A percentile compares a stretch with the other conserved stretches of the same genome.
Conservation (phyloP, 225 moss, liverwort and hornwort genomes). For the Lunularia cruciata region DNA sequence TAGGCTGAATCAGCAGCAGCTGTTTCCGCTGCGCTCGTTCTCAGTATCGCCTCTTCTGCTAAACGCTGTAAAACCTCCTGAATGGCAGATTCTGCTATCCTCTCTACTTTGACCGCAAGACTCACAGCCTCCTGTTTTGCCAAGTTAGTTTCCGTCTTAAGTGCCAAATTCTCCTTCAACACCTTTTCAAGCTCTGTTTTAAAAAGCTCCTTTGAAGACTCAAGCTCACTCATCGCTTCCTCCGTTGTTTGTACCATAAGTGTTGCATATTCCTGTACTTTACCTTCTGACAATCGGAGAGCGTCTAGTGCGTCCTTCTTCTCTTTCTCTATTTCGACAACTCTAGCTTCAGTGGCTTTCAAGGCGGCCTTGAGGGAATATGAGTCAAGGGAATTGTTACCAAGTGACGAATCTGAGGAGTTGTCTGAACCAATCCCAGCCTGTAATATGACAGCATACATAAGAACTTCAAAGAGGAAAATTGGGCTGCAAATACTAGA, state of each 20-base stretch:
- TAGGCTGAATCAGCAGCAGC: conserved; percentile 56
- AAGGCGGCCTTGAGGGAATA: conserved; percentile 60
- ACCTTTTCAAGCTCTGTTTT: conserved; percentile 41
- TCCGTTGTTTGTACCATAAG: conserved; percentile 34
- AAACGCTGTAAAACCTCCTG: conserved; percentile 40
- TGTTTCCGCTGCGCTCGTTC: conserved; percentile 51
- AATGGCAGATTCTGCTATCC: conserved; percentile 50
- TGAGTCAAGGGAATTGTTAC: conserved; percentile 41
- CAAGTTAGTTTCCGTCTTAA: conserved; percentile 23
- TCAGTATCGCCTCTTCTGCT: conserved; percentile 47
- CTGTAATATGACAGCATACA: conserved; percentile 30
- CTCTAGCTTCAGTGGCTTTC: conserved; percentile 60
- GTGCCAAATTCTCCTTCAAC: conserved; percentile 34
- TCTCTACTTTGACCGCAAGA: conserved; percentile 68
- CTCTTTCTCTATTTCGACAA: conserved; percentile 54
- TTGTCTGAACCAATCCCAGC: conserved; percentile 26
- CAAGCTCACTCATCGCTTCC: conserved; percentile 42
- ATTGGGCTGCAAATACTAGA: no score
- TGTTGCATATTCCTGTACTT: conserved; percentile 40
- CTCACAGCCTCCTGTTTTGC: conserved; percentile 53
- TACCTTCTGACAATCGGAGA: conserved; percentile 53
- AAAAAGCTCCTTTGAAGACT: conserved; percentile 48
- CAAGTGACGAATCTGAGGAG: conserved; percentile 19
- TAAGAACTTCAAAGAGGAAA: no score
- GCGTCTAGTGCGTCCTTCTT: conserved; percentile 52